A percentile compares a stretch with the other conserved stretches of the same genome.
Evolutionary conservation across 306 rosid genomes (phyloP).

Genomic region (Abrus pulchellus): DNA sequence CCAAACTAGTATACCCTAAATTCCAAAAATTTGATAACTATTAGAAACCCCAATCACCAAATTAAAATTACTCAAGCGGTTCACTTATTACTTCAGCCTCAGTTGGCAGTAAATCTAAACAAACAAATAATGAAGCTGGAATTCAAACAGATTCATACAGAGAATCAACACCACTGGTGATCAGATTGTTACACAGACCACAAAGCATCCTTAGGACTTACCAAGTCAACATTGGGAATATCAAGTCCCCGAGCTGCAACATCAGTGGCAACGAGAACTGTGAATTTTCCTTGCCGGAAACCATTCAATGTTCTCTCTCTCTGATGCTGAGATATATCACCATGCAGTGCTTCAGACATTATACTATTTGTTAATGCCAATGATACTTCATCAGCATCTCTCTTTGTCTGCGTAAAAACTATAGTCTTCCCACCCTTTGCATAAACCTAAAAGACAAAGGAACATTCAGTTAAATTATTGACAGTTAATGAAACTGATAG

Average conservation of each 20-base stretch:
- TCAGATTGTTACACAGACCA: conserved; percentile 19
- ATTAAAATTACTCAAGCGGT: conserved; percentile 25
- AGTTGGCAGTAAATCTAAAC: conserved; percentile 22
- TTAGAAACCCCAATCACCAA: conserved; percentile 17
- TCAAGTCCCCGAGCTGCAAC: conserved; percentile 99
- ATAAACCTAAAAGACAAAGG: conserved; percentile 75
- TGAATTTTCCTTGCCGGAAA: conserved; percentile 97
- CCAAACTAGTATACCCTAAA: not conserved
- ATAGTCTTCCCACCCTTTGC: conserved; percentile 99
- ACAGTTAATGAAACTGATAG: conserved; percentile 6
- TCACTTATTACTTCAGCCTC: conserved; percentile 22
- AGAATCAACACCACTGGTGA: conserved; percentile 15
- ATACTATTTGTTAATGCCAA: conserved; percentile 83
- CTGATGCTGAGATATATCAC: conserved; percentile 98
- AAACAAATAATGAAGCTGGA: not conserved
- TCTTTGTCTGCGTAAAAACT: conserved; percentile 95
- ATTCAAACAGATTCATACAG: conserved; percentile 23
- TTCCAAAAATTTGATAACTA: conserved; percentile 2
- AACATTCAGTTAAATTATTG: conserved; percentile 43
- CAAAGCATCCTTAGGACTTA: conserved; percentile 51
- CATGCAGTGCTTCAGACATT: conserved; percentile 97
- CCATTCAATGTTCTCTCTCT: conserved; percentile 97
- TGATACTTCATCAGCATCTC: conserved; percentile 99
- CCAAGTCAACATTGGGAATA: conserved; percentile 98
- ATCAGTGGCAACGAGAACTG: conserved; percentile 98